phyloP scores from a whole-genome alignment of 2,329 filamentous ascomycete genomes.

The Setomelanomma holmii region DNA sequence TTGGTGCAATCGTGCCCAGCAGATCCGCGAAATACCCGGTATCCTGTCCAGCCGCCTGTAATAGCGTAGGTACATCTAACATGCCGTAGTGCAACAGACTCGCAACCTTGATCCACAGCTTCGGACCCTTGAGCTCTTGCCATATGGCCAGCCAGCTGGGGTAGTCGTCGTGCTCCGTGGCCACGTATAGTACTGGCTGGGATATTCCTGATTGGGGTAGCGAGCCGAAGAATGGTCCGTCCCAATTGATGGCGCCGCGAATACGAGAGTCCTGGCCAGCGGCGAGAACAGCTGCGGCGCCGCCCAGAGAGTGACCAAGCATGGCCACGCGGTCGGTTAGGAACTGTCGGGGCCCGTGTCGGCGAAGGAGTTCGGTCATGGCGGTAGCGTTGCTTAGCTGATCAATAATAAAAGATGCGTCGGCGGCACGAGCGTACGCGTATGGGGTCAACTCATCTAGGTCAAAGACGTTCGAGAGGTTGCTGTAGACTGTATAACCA shows the following conservation, averaged over 20 bases:
- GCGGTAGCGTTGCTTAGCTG: slow-evolving; percentile 30
- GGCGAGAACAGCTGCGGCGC: slow-evolving; percentile 21
- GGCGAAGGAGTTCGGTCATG: slow-evolving; percentile 21
- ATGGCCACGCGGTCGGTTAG: slow-evolving; percentile 22
- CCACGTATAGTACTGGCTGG: slow-evolving; percentile 28
- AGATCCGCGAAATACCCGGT: slow-evolving; percentile 10
- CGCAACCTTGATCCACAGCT: slow-evolving; percentile 29
- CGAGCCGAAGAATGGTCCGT: slow-evolving; percentile 22
- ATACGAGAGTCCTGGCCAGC: slow-evolving; percentile 26
- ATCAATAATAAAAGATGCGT: slow-evolving; percentile 30
- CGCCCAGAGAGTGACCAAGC: slow-evolving; percentile 30
- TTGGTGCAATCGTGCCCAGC: slow-evolving; percentile 21
- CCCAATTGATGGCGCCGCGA: slow-evolving; percentile 17
- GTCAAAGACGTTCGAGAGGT: slow-evolving; percentile 1
- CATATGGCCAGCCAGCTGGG: slow-evolving; percentile 17
- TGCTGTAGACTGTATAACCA: slow-evolving; percentile 29
- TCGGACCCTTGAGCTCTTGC: slow-evolving; percentile 28
- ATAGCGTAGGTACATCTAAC: slow-evolving; percentile 18
- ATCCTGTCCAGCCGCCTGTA: slow-evolving; percentile 25
- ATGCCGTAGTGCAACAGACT: slow-evolving; percentile 25
- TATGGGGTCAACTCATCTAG: slow-evolving; percentile 11
- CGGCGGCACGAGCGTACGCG: slow-evolving; percentile 18
- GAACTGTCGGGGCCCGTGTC: slow-evolving; percentile 13
- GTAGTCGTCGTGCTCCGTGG: slow-evolving; percentile 11
- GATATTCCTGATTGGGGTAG: slow-evolving; percentile 20